These are phyloP conservation scores for Myriosclerotinia duriaeana DNA, from an alignment of 2,329 filamentous ascomycete species.

Conservation along the genomic window DNA sequence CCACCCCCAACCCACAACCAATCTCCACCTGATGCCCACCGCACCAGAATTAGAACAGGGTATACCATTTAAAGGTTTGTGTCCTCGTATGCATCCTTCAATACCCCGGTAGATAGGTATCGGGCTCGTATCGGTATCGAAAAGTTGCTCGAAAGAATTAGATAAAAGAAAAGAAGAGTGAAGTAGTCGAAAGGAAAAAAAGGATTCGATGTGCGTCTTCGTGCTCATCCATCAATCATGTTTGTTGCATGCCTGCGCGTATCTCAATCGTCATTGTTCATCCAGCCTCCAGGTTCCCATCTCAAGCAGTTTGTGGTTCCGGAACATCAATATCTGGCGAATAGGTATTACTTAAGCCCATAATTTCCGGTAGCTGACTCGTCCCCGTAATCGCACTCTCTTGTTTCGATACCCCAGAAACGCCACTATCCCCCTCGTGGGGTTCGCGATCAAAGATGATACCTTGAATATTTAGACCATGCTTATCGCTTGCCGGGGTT, in stretches of 20 bases:
- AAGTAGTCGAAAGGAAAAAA: conserved; percentile 5
- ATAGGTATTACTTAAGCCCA: conserved; percentile 18
- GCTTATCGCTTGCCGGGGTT: conserved; percentile 38
- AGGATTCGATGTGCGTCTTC: background rate
- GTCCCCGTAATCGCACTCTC: conserved; percentile 26
- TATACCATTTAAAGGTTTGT: conserved; percentile 19
- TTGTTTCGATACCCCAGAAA: conserved; percentile 39
- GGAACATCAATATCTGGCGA: conserved; percentile 14
- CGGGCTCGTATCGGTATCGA: background rate
- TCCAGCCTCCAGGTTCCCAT: background rate
- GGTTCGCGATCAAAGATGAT: conserved; percentile 39
- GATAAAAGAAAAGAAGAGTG: conserved; percentile 1
- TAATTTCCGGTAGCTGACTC: conserved; percentile 5
- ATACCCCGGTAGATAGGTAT: background rate
- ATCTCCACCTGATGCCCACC: conserved; percentile 7
- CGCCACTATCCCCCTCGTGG: conserved; percentile 40
- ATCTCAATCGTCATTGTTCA: conserved; percentile 5
- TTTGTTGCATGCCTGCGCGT: background rate
- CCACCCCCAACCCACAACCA: background rate
- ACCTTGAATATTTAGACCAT: conserved; percentile 40
- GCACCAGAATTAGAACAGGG: conserved; percentile 8
- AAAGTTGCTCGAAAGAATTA: conserved; percentile 9
- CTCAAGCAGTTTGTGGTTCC: conserved; percentile 33
- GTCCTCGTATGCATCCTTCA: conserved; percentile 4
- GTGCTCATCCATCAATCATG: background rate